Base-by-base conservation (phyloP, 2,329 filamentous ascomycete genomes). In the Aspergillus floridensis region DNA sequence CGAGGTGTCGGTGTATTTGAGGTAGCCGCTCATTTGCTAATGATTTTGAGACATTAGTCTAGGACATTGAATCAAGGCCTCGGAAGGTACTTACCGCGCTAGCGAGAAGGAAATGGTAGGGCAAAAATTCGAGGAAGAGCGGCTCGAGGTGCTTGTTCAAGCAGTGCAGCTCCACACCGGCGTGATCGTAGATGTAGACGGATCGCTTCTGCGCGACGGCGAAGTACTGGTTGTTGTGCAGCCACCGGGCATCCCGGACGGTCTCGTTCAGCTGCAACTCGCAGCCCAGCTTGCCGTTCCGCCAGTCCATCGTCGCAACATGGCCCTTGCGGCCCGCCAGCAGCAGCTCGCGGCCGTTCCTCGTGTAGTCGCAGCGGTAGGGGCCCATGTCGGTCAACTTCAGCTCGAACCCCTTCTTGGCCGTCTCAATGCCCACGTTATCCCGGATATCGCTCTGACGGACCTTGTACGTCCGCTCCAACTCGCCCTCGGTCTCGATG, bases 171-270 rank as follows among this genome's bases (percentile, higher is more conserved):
- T 99, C 95, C 21, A 97, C 90, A 54, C 95, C 95, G 58, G 91
- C 86, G 59, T 87, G 83, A 70, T 97, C 95, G 80, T 99, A 99
- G 65, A 99, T 97, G 79, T 96, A 99, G 64, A 95, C 91, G 67
- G 95, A 89, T 77, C 93, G 95, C 82, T 96, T 97, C 78, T 99
- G 93, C 49, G 95, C 92, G 12, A 96, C 92, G 0, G 93, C 93
- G 77, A 98, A 97, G 77, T 87, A 79, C 72, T 96, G 92, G 74
- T 95, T 93, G 74, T 96, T 96, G 78, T 97, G 92, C 68, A 98
- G 82, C 90, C 92, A 99, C 72, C 88, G 89, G 26, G 89, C 89
- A 77, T 97, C 93, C 55, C 93, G 84, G 12, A 98, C 84, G 0
- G 92, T 98, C 80, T 99, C 95, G 53, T 88, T 87, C 63, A 99